Evolutionary conservation across 2,329 filamentous ascomycete genomes (phyloP).

Genomic region (Trichophyton mentagrophytes): DNA sequence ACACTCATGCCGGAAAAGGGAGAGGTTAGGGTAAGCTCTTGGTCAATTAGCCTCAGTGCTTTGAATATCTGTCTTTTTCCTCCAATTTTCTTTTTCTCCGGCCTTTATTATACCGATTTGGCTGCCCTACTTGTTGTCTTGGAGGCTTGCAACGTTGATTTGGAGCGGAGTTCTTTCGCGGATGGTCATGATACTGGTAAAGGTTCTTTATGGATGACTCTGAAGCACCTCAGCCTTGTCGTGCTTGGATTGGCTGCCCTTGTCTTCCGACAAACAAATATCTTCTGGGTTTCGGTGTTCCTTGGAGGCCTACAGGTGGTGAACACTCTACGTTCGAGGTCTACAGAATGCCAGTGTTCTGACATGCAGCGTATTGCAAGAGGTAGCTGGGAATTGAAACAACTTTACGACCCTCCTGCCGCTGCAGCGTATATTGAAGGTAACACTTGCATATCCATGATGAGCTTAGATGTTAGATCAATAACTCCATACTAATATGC

Average conservation of each 20-base stretch:
- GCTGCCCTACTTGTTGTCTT: constrained; percentile 67
- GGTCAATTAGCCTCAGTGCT: constrained; percentile 30
- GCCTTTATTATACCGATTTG: constrained; percentile 88
- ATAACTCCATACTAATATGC: background rate
- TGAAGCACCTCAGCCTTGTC: constrained; percentile 31
- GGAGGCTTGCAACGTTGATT: constrained; percentile 47
- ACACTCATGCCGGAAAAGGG: constrained; percentile 8
- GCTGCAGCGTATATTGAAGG: constrained; percentile 38
- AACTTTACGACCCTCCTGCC: constrained; percentile 40
- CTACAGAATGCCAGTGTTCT: constrained; percentile 19
- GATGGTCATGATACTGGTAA: background rate
- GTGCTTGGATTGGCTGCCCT: constrained; percentile 53
- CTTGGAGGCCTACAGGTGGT: constrained; percentile 34
- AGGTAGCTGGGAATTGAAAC: constrained; percentile 26
- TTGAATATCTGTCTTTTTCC: constrained; percentile 78
- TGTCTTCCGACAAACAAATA: constrained; percentile 81
- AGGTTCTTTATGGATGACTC: background rate
- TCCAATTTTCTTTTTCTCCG: constrained; percentile 89
- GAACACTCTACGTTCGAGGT: constrained; percentile 22
- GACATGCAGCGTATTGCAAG: constrained; percentile 18
- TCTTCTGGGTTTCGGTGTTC: constrained; percentile 69
- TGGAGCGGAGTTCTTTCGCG: constrained; percentile 21
- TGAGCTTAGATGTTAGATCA: too few species aligned
- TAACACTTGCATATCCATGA: constrained; percentile 17
- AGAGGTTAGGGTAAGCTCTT: constrained; percentile 6